These are phyloP conservation scores for Trichophyton benhamiae DNA, from an alignment of 2,329 filamentous ascomycete genomes.

Conservation along the genomic window DNA sequence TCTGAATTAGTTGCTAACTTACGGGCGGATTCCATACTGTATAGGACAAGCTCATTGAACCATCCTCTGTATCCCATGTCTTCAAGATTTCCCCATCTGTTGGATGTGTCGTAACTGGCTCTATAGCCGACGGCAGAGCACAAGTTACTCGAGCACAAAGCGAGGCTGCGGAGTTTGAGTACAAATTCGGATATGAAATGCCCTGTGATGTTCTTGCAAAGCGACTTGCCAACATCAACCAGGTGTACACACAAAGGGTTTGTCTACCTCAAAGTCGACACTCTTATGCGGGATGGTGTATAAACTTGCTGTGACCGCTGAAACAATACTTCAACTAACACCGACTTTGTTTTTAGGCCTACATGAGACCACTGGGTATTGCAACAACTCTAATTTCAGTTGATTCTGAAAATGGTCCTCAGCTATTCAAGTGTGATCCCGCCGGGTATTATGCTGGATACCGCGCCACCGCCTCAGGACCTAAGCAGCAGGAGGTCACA, in stretches of 20 bases:
- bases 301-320: not conserved
- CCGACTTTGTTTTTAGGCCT: constrained; percentile 47
- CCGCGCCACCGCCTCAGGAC: constrained; percentile 93
- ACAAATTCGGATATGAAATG: constrained; percentile 99
- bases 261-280: constrained; percentile 21
- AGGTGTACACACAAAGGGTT: constrained; percentile 97
- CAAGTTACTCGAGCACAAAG: constrained; percentile 85
- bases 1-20: not conserved
- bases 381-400: constrained; percentile 90
- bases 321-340: not conserved
- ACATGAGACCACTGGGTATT: constrained; percentile 95
- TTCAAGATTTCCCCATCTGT: constrained; percentile 94
- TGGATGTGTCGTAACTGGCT: constrained; percentile 96
- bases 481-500: constrained; percentile 96
- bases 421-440: constrained; percentile 96
- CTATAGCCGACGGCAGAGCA: constrained; percentile 91
- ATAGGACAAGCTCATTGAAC: constrained; percentile 98
- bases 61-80: constrained; percentile 90
- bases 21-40: not conserved
- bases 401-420: constrained; percentile 81
- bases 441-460: constrained; percentile 97
- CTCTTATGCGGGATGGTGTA: not conserved
- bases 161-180: constrained; percentile 93
- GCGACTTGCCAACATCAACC: constrained; percentile 95
- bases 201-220: constrained; percentile 94